Base-by-base conservation (phyloP, 768 basidiomycete genomes). In the Lactarius psammicola region DNA sequence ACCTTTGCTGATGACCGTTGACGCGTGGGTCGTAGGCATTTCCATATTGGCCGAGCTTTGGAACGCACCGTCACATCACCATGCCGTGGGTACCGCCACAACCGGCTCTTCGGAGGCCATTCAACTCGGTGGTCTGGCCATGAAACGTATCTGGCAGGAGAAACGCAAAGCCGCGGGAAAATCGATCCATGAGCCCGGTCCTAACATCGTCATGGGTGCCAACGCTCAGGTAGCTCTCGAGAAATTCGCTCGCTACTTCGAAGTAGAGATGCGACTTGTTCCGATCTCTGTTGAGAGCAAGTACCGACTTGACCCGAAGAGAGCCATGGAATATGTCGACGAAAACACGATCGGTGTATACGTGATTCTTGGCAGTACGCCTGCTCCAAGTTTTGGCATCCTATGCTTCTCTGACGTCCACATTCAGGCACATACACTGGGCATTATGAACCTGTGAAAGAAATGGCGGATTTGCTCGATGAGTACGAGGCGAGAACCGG, bases 361-460 rank as follows among this genome's bases (percentile, higher is more conserved):
- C 67, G 84, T 85, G 63, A 84, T 84, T 64, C 78, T 85, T 30
- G 82, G 80, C 36, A 80, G 88, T 81, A 72, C 51, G 77, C 71
- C 23, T 53, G 17, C 11, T 44, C 15, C 17, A 13, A 7, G 54
- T 31, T 42, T 31, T 42, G 40, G 49, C 18, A 13, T 33, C 23
- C 26, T 59, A 23, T 67, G 9, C 59, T 46, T 8, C 23, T 44
- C 31, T 69, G 30, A 66, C 36, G 7, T 20, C 8, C 15, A 28
- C n/a, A 58, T 26, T 31, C 49, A 69, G 74, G 76, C 38, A 83
- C 81, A 30, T 82, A 80, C 69, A 85, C 84, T 7, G 84, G 81
- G n/a, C 80, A 79, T 69, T 85, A 81, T 71, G 95, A 96, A 71
- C 86, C 89, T 15, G 94, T 97, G 36, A 84, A 90, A 74, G 90